These are phyloP conservation scores for Plasmodiophora brassicae DNA, from an alignment of 208 protist genomes.

Conservation along the genomic window DNA sequence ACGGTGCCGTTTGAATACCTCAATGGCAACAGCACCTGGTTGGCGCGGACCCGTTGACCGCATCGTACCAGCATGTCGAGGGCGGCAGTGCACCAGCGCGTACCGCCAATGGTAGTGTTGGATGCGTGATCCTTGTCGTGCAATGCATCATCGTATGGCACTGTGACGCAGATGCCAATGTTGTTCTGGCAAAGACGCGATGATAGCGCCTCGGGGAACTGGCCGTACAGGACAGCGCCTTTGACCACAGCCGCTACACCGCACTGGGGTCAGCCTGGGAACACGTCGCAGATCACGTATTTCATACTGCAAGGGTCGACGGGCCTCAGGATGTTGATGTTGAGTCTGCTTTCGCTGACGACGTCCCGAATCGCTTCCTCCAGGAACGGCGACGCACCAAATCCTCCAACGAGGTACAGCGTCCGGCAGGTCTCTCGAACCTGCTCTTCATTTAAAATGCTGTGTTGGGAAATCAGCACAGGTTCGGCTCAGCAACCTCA, in stretches of 20 bases:
- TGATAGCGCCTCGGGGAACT: not conserved
- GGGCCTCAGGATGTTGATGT: not conserved
- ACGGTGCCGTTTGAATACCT: too few species aligned
- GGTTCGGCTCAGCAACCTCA: too few species aligned
- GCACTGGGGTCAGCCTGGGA: not conserved
- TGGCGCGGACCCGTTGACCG: not conserved
- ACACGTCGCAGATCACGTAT: not conserved
- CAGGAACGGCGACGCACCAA: not conserved
- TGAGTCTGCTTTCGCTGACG: not conserved
- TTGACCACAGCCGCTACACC: not conserved
- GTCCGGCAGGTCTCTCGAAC: not conserved
- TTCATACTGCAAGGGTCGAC: not conserved
- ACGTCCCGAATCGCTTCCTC: not conserved
- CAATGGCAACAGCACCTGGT: too few species aligned
- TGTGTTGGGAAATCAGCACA: not conserved
- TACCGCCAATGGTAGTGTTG: not conserved
- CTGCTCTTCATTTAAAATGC: not conserved
- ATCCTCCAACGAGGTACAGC: conserved; percentile 6
- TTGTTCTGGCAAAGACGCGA: not conserved
- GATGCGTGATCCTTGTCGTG: not conserved
- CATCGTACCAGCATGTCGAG: not conserved
- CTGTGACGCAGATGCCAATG: not conserved
- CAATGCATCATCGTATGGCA: not conserved
- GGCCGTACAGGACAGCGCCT: not conserved
- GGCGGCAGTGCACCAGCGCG: not conserved